A percentile compares a stretch with the other conserved stretches of the same genome.
Evolutionary conservation across 2,329 filamentous ascomycete genomes (phyloP).

Genomic region (Ascochyta koolunga): DNA sequence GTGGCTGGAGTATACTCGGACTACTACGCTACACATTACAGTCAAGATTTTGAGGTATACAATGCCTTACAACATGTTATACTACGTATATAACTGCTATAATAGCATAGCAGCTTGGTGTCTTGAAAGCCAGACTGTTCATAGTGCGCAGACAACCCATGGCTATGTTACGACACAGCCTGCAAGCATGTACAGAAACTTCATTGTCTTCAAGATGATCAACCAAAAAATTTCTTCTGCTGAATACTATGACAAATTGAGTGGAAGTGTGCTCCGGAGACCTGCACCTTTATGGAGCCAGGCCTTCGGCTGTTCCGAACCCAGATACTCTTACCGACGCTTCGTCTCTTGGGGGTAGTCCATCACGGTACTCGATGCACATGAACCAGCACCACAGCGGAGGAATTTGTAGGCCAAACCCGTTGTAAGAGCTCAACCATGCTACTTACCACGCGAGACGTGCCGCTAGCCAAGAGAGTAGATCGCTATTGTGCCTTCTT

Average conservation of each 20-base stretch:
- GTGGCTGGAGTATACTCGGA: constrained; percentile 3
- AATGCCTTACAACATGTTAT: no score
- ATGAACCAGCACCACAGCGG: constrained; percentile 6
- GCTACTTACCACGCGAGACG: constrained; percentile 9
- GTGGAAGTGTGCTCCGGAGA: constrained; percentile 8
- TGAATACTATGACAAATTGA: constrained; percentile 16
- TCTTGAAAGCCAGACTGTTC: not conserved
- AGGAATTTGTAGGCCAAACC: constrained; percentile 17
- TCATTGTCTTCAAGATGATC: not conserved
- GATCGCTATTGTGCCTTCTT: constrained; percentile 13
- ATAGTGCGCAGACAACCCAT: not conserved
- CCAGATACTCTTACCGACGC: constrained; percentile 18
- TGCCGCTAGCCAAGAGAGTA: constrained; percentile 26
- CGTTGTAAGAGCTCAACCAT: constrained; percentile 19
- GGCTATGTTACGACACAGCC: not conserved
- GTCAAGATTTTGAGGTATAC: not conserved
- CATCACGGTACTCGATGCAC: constrained; percentile 39
- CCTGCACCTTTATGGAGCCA: constrained; percentile 1
- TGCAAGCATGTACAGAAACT: not conserved
- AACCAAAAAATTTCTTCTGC: not conserved
- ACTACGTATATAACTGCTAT: not conserved
- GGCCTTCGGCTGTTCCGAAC: constrained; percentile 19
- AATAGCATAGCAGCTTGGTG: not conserved
- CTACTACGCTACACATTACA: not conserved
- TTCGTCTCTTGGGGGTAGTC: constrained; percentile 20